Base-by-base conservation (phyloP, 805 yeast species). In the Candida golubevii region DNA sequence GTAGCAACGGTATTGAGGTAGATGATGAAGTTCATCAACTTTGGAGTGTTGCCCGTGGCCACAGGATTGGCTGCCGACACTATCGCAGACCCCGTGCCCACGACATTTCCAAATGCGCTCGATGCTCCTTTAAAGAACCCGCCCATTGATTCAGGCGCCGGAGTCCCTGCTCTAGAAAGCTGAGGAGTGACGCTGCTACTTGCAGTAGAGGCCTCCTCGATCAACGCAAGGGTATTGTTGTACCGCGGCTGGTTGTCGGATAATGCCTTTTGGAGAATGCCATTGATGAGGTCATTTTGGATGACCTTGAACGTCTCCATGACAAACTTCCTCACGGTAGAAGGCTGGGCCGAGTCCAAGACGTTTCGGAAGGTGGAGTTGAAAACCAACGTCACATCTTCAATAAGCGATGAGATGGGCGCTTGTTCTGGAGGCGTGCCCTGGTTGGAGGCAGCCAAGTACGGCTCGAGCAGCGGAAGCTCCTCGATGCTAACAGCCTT, bases 391-490 rank as follows among this genome's bases (percentile, higher is more conserved):
- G 88, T 77, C 30, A 87, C 67, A 60, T 93, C 99, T 56, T 93
- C 99, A 23, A 90, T 80, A 18, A 88, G 82, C 0, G 97, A 88
- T 0, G 95, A 80, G 5, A 85, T 78, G 2, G 90, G 91, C 6
- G 82, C 71, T 28, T 75, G 81, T 34, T 78, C 81, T 2, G 82
- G 79, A 30, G 69, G 58, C 37, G 51, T 36, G 1, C 60, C 34
- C 35, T 27, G 42, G 36, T 41, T 50, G 34, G 54, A 8, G 13
- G 45, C 44, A 51, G 71, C 58, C 55, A 61, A 44, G 75, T 50
- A 63, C 1, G 66, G 55, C 36, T 79, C 79, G 36, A 69, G 48
- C 3, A 60, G 39, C 0, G 96, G 96, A 14, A 86, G 53, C 53
- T 84, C 89, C 60, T 93, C 98, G 30, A 88, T 72, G 39, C 80